A percentile compares a stretch with the other conserved stretches of the same genome.
phyloP scores from a whole-genome alignment of 129 eudicot species.

The Gnaphalium uliginosum region DNA sequence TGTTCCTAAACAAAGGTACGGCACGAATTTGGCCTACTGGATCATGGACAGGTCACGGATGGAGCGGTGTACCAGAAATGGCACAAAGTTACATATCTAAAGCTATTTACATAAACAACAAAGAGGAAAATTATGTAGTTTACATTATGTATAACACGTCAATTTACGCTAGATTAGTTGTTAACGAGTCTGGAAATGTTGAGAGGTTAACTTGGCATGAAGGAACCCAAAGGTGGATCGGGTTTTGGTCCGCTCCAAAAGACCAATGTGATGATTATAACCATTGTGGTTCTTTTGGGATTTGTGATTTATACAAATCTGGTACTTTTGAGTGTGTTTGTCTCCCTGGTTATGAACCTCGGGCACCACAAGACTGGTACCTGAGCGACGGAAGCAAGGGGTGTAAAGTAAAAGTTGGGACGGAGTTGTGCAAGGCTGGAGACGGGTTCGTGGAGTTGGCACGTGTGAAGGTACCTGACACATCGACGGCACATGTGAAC shows the following conservation, averaged over 20 bases:
- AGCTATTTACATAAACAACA: constrained; percentile 26
- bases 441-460: constrained; percentile 49
- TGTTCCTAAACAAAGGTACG: constrained; percentile 32
- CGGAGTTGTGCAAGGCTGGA: constrained; percentile 15
- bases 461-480: constrained; percentile 46
- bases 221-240: constrained; percentile 30
- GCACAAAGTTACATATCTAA: constrained; percentile 12
- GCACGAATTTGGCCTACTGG: constrained; percentile 38
- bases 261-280: constrained; percentile 44
- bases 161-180: constrained; percentile 34
- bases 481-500: constrained; percentile 38
- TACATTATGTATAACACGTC: constrained; percentile 33
- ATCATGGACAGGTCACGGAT: constrained; percentile 43
- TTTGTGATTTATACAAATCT: constrained; percentile 28
- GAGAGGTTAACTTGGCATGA: constrained; percentile 38
- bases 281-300: constrained; percentile 44
- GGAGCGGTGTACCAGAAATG: constrained; percentile 40
- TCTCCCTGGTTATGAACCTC: constrained; percentile 49
- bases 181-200: constrained; percentile 32
- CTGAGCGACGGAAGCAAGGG: constrained; percentile 51
- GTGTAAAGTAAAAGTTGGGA: constrained; percentile 34
- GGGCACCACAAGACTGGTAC: constrained; percentile 38
- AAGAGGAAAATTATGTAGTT: constrained; percentile 19
- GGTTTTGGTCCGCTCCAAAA: constrained; percentile 37
- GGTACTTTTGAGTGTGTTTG: constrained; percentile 41